A percentile compares a stretch with the other conserved stretches of the same genome.
Conservation (phyloP, 2,329 filamentous ascomycete genomes). For the Thielaviopsis euricoi region DNA sequence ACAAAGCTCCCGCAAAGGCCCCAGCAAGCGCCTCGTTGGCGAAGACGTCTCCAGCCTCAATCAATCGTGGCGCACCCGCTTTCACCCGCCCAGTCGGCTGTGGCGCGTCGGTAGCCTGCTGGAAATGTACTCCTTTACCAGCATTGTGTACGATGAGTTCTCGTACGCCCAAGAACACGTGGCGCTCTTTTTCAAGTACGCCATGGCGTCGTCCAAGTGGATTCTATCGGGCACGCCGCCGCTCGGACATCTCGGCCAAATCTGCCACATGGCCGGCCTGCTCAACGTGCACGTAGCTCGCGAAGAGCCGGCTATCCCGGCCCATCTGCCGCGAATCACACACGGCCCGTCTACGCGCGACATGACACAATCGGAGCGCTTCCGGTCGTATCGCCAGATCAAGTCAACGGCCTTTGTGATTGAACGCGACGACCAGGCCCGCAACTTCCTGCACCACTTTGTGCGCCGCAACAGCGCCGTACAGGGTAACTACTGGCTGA, state of each 20-base stretch:
- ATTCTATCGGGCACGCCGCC: constrained; percentile 28
- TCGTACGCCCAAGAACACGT: constrained; percentile 22
- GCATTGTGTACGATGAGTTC: constrained; percentile 28
- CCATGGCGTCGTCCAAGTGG: constrained; percentile 23
- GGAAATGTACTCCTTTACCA: constrained; percentile 23
- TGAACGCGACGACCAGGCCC: constrained; percentile 21
- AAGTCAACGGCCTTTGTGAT: constrained; percentile 20
- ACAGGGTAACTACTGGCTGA: constrained; percentile 13
- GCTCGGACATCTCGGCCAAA: constrained; percentile 19
- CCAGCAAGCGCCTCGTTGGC: neutral
- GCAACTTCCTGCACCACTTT: constrained; percentile 18
- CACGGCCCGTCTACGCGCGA: constrained; percentile 18
- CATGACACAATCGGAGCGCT: constrained; percentile 20
- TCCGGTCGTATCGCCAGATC: constrained; percentile 19
- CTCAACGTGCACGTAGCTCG: constrained; percentile 25
- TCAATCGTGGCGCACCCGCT: neutral
- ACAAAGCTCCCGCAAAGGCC: constrained; percentile 1
- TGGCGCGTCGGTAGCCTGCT: constrained; percentile 15
- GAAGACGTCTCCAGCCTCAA: neutral
- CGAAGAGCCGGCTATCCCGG: constrained; percentile 18
- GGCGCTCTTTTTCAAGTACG: constrained; percentile 20
- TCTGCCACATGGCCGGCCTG: constrained; percentile 21
- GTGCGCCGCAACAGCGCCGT: constrained; percentile 19
- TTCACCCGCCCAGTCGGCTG: neutral
- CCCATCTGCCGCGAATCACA: constrained; percentile 22